Conservation (phyloP, 2,329 filamentous ascomycete species). For the Teratosphaeria zuluensis region DNA sequence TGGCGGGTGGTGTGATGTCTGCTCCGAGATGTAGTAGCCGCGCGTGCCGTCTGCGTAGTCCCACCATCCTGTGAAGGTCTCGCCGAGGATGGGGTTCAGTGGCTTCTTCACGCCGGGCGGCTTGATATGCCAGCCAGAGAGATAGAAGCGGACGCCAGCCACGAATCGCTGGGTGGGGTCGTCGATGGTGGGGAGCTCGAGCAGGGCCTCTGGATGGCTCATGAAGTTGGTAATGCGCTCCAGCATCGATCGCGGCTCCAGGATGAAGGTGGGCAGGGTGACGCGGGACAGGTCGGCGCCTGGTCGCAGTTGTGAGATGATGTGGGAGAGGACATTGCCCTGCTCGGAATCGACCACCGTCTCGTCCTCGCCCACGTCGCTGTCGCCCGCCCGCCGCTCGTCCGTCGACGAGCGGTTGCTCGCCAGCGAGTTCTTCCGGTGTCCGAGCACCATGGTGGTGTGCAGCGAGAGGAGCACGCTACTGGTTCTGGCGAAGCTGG, state of each 20-base stretch:
- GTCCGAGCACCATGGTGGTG: conserved; percentile 37
- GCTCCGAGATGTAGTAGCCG: conserved; percentile 93
- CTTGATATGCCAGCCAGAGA: conserved; percentile 98
- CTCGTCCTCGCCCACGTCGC: conserved; percentile 44
- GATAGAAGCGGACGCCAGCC: conserved; percentile 93
- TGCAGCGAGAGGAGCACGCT: background rate
- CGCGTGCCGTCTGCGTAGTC: conserved; percentile 66
- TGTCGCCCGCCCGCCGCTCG: conserved; percentile 24
- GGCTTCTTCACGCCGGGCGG: conserved; percentile 97
- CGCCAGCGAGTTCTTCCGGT: conserved; percentile 37
- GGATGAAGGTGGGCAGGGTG: conserved; percentile 91
- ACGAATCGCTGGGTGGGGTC: conserved; percentile 86
- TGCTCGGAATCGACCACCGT: conserved; percentile 82
- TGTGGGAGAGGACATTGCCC: conserved; percentile 92
- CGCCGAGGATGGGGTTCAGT: conserved; percentile 89
- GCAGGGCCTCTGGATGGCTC: conserved; percentile 93
- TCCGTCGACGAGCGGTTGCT: conserved; percentile 35
- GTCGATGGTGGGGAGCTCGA: conserved; percentile 77
- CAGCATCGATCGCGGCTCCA: conserved; percentile 95
- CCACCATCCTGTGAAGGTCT: conserved; percentile 94
- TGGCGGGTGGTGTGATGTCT: conserved; percentile 94
- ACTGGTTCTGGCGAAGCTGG: background rate
- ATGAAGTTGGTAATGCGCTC: conserved; percentile 99
- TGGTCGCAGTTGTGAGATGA: conserved; percentile 92
- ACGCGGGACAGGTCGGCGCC: conserved; percentile 92